Evolutionary conservation across 1,139 yeast genomes (phyloP), one percentile per base, ranked within the genome.

Genomic region (Pichia sp.): DNA sequence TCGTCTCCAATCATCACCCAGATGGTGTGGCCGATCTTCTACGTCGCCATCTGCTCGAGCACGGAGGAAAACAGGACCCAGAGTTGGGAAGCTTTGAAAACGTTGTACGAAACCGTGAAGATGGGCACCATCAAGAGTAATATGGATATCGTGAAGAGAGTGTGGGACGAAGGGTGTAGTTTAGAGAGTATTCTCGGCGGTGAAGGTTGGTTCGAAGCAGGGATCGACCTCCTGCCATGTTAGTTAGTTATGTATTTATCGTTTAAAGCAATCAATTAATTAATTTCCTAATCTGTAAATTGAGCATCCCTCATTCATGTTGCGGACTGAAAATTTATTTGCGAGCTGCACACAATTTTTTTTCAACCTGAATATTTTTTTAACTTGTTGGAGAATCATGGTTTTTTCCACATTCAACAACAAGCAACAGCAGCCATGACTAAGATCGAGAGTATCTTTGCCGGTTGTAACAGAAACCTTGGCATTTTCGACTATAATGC

Each of bases 401-500:
- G n/a, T n/a, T n/a, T n/a, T n/a, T n/a, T n/a, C n/a, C n/a, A n/a
- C n/a, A n/a, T n/a, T n/a, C n/a, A n/a, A n/a, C n/a, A n/a, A n/a
- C n/a, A n/a, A n/a, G n/a, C n/a, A n/a, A n/a, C n/a, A n/a, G n/a
- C n/a, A 30, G 14, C n/a, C 12, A 46, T 46, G 49, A 42, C 32
- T 12, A 15, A 31, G 11, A n/a, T 48, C 4, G 85, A 82, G 49
- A 86, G 85, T 37, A 71, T 84, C 9, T 83, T 88, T 56, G 72
- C 83, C 15, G 97, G 96, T 8, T 94, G 91, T 30, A 89, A 89
- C 62, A 77, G 79, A 54, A 91, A 85, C 58, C 75, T 85, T 11
- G 79, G 77, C 56, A 83, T 79, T 4, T 77, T 87, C 10, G 94
- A 83, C 58, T 79, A 75, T 60, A 71, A 73, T 53, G 53, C 63